A percentile compares a stretch with the other conserved stretches of the same genome.
Evolutionary conservation across 1,284 basidiomycete genomes (phyloP).

Genomic region (Thelephora terrestris): DNA sequence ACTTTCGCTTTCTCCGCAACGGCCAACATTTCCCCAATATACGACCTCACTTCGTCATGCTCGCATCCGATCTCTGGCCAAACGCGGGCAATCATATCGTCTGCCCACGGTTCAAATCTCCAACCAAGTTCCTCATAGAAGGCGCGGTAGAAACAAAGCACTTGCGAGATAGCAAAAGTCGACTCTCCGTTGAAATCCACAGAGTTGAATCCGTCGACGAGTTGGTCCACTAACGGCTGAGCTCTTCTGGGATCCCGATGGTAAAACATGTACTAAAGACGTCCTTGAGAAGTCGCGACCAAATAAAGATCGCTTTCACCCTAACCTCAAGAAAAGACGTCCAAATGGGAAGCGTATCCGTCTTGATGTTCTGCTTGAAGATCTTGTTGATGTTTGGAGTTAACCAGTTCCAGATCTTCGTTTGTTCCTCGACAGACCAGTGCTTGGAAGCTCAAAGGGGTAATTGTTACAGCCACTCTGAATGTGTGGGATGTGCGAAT

Average conservation of each 20-base stretch:
- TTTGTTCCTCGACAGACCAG: constrained; percentile 70
- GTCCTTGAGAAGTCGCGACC: constrained; percentile 3
- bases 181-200: constrained; percentile 70
- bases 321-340: constrained; percentile 58
- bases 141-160: constrained; percentile 48
- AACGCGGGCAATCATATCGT: constrained; percentile 54
- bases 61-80: constrained; percentile 69
- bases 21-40: constrained; percentile 67
- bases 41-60: constrained; percentile 71
- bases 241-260: constrained; percentile 79
- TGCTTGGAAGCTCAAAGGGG: constrained; percentile 65
- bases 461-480: neutral
- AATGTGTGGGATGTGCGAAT: neutral
- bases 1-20: constrained; percentile 69
- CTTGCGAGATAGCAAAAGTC: constrained; percentile 61
- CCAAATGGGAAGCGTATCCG: constrained; percentile 60
- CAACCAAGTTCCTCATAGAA: constrained; percentile 68
- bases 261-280: constrained; percentile 60
- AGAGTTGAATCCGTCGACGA: constrained; percentile 49
- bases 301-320: neutral
- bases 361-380: constrained; percentile 54
- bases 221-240: constrained; percentile 69
- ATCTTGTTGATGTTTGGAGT: constrained; percentile 57
- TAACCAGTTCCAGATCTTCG: constrained; percentile 76
- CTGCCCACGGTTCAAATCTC: constrained; percentile 72